Conservation (phyloP, 345 rosid genomes). For the Xanthoceras sorbifolium region DNA sequence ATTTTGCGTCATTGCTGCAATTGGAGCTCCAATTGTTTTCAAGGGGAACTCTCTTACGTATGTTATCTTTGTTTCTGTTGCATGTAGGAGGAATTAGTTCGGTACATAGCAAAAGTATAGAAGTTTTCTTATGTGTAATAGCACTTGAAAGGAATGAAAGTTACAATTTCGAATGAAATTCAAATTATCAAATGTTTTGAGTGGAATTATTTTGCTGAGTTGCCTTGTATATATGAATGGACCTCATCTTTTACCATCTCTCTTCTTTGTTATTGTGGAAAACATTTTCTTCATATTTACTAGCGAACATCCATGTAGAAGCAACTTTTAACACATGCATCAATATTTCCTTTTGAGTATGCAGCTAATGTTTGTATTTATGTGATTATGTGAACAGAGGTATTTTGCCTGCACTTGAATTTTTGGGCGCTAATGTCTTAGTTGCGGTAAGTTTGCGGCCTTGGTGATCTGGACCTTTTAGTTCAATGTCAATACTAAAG, state of each 20-base stretch:
- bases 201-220: no score
- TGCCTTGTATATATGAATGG: no score
- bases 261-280: neutral
- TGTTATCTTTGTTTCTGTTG: conserved; percentile 32
- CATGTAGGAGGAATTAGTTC: neutral
- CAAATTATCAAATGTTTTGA: no score
- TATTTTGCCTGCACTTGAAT: conserved; percentile 84
- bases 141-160: neutral
- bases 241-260: no score
- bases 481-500: no score
- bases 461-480: neutral
- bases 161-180: neutral
- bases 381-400: conserved; percentile 61
- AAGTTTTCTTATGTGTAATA: conserved; percentile 1
- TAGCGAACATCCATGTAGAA: no score
- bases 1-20: conserved; percentile 80
- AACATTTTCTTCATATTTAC: neutral
- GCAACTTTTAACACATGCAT: no score
- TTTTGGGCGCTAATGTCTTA: conserved; percentile 48
- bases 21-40: conserved; percentile 90
- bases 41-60: conserved; percentile 95
- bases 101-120: neutral
- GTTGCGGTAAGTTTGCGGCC: conserved; percentile 68
- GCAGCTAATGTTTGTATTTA: conserved; percentile 31
- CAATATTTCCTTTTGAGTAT: no score